phyloP scores from a whole-genome alignment of 2,329 filamentous ascomycete species.

The Celoporthe dispersa region DNA sequence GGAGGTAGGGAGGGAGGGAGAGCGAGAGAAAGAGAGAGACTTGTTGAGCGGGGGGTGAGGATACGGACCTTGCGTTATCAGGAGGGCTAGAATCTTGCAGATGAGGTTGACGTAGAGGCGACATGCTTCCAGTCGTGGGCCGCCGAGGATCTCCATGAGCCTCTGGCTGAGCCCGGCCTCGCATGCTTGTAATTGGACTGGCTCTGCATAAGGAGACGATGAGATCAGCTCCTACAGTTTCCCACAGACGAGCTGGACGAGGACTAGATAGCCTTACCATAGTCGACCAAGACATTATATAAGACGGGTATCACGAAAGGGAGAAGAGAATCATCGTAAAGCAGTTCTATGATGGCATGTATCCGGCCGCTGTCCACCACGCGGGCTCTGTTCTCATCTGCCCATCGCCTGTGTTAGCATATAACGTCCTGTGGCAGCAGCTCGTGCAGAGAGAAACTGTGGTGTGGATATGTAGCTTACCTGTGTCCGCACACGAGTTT shows the following conservation, averaged over 20 bases:
- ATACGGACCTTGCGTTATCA: slow-evolving; percentile 53
- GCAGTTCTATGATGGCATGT: slow-evolving; percentile 50
- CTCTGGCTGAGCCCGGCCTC: slow-evolving; percentile 53
- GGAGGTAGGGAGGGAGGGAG: too few relatives aligned
- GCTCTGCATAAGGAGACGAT: slow-evolving; percentile 46
- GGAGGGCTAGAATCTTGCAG: slow-evolving; percentile 60
- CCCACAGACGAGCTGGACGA: background rate
- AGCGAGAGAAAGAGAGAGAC: background rate
- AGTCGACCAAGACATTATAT: slow-evolving; percentile 67
- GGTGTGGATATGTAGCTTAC: slow-evolving; percentile 38
- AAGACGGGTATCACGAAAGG: slow-evolving; percentile 62
- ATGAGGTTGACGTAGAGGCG: slow-evolving; percentile 54
- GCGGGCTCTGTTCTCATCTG: slow-evolving; percentile 63
- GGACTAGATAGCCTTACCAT: slow-evolving; percentile 49
- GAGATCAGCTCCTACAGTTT: slow-evolving; percentile 28
- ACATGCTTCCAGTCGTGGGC: slow-evolving; percentile 47
- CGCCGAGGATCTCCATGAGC: slow-evolving; percentile 54
- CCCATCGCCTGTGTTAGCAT: background rate
- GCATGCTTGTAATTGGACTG: slow-evolving; percentile 60
- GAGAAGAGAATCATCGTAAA: slow-evolving; percentile 53
- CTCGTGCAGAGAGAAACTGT: background rate
- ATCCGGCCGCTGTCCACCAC: slow-evolving; percentile 56
- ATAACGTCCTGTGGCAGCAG: background rate
- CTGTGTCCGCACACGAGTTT: slow-evolving; percentile 66
- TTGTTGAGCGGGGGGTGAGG: background rate